Evolutionary conservation across 208 protist species (phyloP).

Genomic region (Porcisia hertigi): DNA sequence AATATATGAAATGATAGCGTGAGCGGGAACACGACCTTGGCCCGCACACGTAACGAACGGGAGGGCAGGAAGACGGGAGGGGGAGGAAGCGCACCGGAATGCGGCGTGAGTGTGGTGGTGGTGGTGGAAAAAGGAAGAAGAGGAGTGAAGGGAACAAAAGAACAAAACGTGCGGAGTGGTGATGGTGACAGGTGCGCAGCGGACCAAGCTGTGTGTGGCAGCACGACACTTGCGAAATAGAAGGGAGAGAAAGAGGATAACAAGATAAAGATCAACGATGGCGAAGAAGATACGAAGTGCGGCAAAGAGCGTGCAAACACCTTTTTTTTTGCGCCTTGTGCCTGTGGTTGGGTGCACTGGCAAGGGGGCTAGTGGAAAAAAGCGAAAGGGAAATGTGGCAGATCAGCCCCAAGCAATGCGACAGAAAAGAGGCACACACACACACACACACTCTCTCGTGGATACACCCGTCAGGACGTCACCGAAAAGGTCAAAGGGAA

Average conservation of each 20-base stretch:
- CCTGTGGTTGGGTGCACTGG: neutral
- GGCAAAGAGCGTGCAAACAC: neutral
- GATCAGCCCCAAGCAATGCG: neutral
- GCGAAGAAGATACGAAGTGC: neutral
- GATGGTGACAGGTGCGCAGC: neutral
- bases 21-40: too few species aligned
- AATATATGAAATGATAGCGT: neutral
- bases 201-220: neutral
- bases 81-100: neutral
- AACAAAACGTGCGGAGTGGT: neutral
- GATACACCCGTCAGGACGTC: neutral
- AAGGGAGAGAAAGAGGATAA: neutral
- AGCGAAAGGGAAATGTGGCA: neutral
- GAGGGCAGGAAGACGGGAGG: neutral
- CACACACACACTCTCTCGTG: neutral
- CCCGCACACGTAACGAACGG: neutral
- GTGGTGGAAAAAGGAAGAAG: neutral
- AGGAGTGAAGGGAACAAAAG: neutral
- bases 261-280: neutral
- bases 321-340: neutral
- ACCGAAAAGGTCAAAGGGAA: neutral
- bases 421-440: neutral
- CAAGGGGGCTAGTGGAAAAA: neutral
- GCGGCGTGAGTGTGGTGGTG: neutral
- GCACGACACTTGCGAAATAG: neutral